Conservation (phyloP, 179 eudicot species). For the Corrigiola litoralis region DNA sequence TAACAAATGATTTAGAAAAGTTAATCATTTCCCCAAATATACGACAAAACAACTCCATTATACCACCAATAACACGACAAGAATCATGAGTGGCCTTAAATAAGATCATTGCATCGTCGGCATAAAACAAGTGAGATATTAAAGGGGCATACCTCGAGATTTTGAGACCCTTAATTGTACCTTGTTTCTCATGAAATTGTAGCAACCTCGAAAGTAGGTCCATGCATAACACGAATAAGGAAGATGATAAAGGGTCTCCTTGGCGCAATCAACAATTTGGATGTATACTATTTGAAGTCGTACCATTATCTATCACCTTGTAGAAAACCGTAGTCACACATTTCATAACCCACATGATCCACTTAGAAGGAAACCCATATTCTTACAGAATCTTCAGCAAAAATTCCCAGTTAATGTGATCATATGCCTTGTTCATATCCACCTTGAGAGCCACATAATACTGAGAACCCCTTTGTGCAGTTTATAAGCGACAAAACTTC, state of each 20-base stretch:
- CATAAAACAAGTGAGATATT: neutral
- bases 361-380: neutral
- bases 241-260: neutral
- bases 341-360: neutral
- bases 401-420: neutral
- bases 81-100: neutral
- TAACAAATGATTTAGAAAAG: neutral
- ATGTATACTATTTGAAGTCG: neutral
- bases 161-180: neutral
- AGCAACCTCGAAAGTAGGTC: neutral
- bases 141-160: neutral
- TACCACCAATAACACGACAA: neutral
- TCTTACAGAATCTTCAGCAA: neutral
- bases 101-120: neutral
- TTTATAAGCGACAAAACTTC: neutral
- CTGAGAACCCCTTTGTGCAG: neutral
- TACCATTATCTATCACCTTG: neutral
- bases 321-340: neutral
- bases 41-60: neutral
- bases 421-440: neutral
- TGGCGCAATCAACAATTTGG: neutral
- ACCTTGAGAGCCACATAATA: neutral
- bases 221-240: neutral
- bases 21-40: neutral
- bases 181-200: neutral